Evolutionary conservation across 306 rosid genomes (phyloP).

Genomic region (Neltuma alba): DNA sequence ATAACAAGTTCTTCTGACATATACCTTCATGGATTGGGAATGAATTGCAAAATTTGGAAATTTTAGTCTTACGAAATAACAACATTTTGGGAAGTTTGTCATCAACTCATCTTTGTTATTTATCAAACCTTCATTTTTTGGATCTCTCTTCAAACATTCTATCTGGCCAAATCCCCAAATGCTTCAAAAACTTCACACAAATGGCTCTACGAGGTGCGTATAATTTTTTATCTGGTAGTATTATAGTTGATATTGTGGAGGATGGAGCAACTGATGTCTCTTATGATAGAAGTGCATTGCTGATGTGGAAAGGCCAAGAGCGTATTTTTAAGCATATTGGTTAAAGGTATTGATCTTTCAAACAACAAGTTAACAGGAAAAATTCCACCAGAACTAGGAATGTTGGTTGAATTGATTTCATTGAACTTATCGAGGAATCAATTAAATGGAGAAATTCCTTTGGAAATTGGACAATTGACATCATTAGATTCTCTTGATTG

Average conservation of each 20-base stretch:
- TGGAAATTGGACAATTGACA: too few relatives aligned
- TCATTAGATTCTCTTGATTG: conserved; percentile 29
- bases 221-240: too few relatives aligned
- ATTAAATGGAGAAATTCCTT: too few relatives aligned
- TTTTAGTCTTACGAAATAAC: conserved; percentile 5
- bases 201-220: too few relatives aligned
- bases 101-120: not conserved
- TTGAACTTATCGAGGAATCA: conserved; percentile 28
- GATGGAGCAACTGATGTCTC: too few relatives aligned
- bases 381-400: not conserved
- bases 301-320: too few relatives aligned
- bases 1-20: not conserved
- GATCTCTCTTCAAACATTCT: not conserved
- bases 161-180: conserved; percentile 3
- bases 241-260: too few relatives aligned
- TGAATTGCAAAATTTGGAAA: not conserved
- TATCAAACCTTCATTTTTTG: not conserved
- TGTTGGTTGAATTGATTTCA: not conserved
- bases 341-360: not conserved
- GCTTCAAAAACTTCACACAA: not conserved
- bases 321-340: too few relatives aligned
- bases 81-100: conserved; percentile 1
- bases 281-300: too few relatives aligned
- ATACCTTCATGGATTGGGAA: conserved; percentile 24
- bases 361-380: not conserved